phyloP scores from a whole-genome alignment of 306 rosid genomes.

The Dicorynia guianensis region DNA sequence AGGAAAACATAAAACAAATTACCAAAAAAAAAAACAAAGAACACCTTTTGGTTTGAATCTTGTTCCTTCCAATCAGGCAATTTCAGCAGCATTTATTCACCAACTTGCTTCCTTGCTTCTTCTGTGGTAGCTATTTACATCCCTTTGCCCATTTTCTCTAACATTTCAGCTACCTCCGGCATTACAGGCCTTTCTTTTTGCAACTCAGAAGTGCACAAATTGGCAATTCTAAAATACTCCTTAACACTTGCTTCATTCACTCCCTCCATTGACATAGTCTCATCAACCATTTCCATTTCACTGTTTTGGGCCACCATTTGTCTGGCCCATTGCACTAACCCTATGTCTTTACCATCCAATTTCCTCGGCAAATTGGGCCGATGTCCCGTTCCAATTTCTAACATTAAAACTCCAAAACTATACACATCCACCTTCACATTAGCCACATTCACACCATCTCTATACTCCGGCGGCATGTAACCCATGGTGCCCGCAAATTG shows the following conservation, averaged over 20 bases:
- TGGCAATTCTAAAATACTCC: slow-evolving; percentile 73
- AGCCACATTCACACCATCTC: slow-evolving; percentile 61
- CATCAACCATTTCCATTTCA: slow-evolving; percentile 73
- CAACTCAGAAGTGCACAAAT: slow-evolving; percentile 59
- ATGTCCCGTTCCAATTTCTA: slow-evolving; percentile 65
- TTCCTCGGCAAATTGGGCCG: slow-evolving; percentile 66
- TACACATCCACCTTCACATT: slow-evolving; percentile 78
- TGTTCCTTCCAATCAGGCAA: too few relatives aligned
- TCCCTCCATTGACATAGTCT: slow-evolving; percentile 52
- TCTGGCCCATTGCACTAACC: slow-evolving; percentile 73
- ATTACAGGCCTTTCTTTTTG: slow-evolving; percentile 67
- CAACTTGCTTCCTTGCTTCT: not conserved
- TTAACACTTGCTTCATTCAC: slow-evolving; percentile 53
- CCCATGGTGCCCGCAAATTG: slow-evolving; percentile 90
- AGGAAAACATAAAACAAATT: too few relatives aligned
- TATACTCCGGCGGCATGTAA: slow-evolving; percentile 96
- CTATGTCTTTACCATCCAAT: slow-evolving; percentile 47
- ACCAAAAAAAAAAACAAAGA: too few relatives aligned
- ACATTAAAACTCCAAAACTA: slow-evolving; percentile 84
- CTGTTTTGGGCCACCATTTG: slow-evolving; percentile 56
- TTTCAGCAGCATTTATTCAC: too few relatives aligned
- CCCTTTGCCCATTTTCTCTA: slow-evolving; percentile 34
- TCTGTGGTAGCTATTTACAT: slow-evolving; percentile 28
- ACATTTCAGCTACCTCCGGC: slow-evolving; percentile 48
- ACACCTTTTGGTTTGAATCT: too few relatives aligned